These are phyloP conservation scores for Acanthamoeba culbertsoni DNA, from an alignment of 208 protist species.

Conservation along the genomic window DNA sequence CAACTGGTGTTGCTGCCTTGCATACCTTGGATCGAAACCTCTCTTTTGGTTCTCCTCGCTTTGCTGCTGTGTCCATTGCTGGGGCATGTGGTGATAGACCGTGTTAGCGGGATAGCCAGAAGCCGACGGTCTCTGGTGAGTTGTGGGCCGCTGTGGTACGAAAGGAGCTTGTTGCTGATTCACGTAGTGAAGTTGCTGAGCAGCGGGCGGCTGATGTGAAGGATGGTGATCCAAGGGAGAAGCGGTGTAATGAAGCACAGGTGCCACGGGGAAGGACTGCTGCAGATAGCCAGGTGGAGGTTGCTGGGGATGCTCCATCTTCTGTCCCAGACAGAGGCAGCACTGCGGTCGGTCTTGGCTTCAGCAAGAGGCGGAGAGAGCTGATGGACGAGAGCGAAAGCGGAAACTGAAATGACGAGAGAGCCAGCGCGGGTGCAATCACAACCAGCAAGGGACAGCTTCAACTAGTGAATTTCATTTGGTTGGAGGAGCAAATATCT, in stretches of 20 bases:
- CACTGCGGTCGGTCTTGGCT: too few species aligned
- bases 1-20: not conserved
- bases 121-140: too few species aligned
- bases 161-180: too few species aligned
- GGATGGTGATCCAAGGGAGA: too few species aligned
- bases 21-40: not conserved
- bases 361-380: not conserved
- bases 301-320: not conserved
- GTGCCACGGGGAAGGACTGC: not conserved
- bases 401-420: not conserved
- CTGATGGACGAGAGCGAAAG: not conserved
- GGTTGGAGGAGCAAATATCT: not conserved
- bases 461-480: not conserved
- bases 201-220: too few species aligned
- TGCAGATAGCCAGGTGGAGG: not conserved
- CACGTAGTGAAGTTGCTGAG: too few species aligned
- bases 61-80: not conserved
- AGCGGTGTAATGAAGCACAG: too few species aligned
- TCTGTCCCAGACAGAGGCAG: not conserved
- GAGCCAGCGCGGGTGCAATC: not conserved
- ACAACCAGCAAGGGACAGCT: not conserved
- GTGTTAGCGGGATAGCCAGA: not conserved
- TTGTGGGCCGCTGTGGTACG: too few species aligned
- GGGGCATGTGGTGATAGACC: not conserved
- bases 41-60: constrained; percentile 1